Evolutionary conservation across 495 filamentous ascomycete genomes (phyloP), one percentile per base, ranked within the genome.

Genomic region (Recurvomyces mirabilis): DNA sequence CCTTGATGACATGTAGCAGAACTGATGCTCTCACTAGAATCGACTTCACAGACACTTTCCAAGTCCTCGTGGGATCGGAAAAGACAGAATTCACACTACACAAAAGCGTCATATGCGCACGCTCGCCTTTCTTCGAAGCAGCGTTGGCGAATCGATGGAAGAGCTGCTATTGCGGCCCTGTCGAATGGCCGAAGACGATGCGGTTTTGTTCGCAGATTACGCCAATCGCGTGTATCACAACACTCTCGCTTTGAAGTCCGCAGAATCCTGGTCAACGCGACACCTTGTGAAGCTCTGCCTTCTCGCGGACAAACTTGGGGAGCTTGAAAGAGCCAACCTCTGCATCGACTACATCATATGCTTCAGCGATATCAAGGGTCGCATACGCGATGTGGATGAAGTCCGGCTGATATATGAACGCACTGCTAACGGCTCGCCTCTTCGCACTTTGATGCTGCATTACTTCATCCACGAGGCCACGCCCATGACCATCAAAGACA

Each of bases 261-360:
- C 19, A 15, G 5, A 7, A 5, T 9, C 12, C 5, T 15, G 22
- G 17, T 9, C 12, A 5, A 13, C 12, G 13, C 4, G 30, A 32
- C 30, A 15, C 30, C 35, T 38, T 4, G 4, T 7, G 15, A 38
- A 38, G 13, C 21, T 29, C 38, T 40, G 28, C 38, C 24, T 26
- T 13, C 20, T 40, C 21, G 20, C 38, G 9, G 38, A 40, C 38
- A 40, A 40, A 20, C 24, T 40, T 20, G 38, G 38, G 5, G 38
- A 40, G 20, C 23, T 40, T 2, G 28, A 9, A 2, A n/a, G 20
- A 9, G 38, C 38, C 7, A 40, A 40, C 24, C 2, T n/a, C 10
- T 12, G 24, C 12, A 29, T 29, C 11, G 38, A 40, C 38, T 2
- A 12, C 3, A 24, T 40, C 38, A 25, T 25, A 3, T 23, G n/a